A percentile compares a stretch with the other conserved stretches of the same genome.
phyloP scores from a whole-genome alignment of 441 rosid species.

The Jatropha multifida region DNA sequence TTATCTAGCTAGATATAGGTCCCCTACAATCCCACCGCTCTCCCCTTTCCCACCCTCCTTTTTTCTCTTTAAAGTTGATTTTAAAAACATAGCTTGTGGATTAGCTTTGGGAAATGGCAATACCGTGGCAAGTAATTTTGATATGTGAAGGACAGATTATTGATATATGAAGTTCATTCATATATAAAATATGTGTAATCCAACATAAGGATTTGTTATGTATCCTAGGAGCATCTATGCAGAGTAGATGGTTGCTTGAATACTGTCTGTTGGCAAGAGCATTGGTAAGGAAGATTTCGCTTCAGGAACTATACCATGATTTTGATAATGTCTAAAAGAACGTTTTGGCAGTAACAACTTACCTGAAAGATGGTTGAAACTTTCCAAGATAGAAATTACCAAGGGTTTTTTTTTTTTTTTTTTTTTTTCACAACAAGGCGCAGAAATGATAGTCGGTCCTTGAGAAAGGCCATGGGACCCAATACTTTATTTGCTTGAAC shows the following conservation, averaged over 20 bases:
- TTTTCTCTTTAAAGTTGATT: conserved; percentile 1
- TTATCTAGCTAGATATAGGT: not conserved
- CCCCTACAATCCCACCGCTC: not conserved
- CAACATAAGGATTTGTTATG: not conserved
- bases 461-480: conserved; percentile 3
- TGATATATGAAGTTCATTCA: not conserved
- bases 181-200: not conserved
- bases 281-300: not conserved
- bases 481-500: not conserved
- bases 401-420: not conserved
- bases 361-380: not conserved
- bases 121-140: conserved; percentile 7
- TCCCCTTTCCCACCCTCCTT: not conserved
- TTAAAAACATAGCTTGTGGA: not conserved
- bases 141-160: not conserved
- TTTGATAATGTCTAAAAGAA: not conserved
- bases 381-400: not conserved
- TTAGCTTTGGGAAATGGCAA: not conserved
- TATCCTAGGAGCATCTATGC: not conserved
- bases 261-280: not conserved
- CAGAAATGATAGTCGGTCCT: not conserved
- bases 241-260: not conserved
- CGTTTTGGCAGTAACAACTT: not conserved
- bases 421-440: not conserved
- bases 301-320: not conserved